These are phyloP conservation scores for Solanum infundibuliforme DNA, from an alignment of 257 asterid species.

Conservation along the genomic window DNA sequence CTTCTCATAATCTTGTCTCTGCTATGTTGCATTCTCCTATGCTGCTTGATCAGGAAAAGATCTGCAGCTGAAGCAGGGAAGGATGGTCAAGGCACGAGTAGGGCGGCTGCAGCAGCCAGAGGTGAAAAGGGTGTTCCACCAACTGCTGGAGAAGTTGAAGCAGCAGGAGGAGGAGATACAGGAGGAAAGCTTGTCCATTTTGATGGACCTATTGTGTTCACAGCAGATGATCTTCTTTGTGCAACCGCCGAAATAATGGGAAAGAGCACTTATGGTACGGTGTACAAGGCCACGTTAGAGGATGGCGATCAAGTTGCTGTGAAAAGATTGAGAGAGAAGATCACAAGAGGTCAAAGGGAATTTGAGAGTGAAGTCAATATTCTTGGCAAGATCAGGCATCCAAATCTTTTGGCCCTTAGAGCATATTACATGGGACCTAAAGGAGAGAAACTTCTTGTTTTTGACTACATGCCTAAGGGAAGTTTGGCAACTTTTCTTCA, in stretches of 20 bases:
- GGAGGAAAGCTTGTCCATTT: slow-evolving; percentile 96
- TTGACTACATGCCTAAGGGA: slow-evolving; percentile 88
- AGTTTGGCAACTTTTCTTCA: slow-evolving; percentile 82
- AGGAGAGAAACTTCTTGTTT: slow-evolving; percentile 92
- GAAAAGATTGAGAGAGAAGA: slow-evolving; percentile 88
- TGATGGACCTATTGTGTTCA: slow-evolving; percentile 70
- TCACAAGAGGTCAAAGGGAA: slow-evolving; percentile 72
- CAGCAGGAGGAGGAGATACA: slow-evolving; percentile 66
- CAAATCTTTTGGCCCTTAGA: slow-evolving; percentile 80
- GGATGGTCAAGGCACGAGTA: slow-evolving; percentile 5
- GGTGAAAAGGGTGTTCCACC: slow-evolving; percentile 33
- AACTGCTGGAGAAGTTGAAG: slow-evolving; percentile 31
- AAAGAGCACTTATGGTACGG: slow-evolving; percentile 91
- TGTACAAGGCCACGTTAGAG: slow-evolving; percentile 80
- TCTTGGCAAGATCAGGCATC: slow-evolving; percentile 78
- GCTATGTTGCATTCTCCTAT: slow-evolving; percentile 51
- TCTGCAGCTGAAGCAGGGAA: slow-evolving; percentile 28
- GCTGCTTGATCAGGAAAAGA: slow-evolving; percentile 53
- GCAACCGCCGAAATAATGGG: slow-evolving; percentile 98
- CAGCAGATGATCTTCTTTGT: slow-evolving; percentile 86
- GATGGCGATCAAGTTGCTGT: slow-evolving; percentile 90
- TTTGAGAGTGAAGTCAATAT: slow-evolving; percentile 73
- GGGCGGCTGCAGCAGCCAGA: slow-evolving; percentile 2
- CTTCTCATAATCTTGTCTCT: slow-evolving; percentile 44
- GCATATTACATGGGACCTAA: slow-evolving; percentile 92